phyloP scores from a whole-genome alignment of 495 filamentous ascomycete genomes.

The Podospora pseudocomata region DNA sequence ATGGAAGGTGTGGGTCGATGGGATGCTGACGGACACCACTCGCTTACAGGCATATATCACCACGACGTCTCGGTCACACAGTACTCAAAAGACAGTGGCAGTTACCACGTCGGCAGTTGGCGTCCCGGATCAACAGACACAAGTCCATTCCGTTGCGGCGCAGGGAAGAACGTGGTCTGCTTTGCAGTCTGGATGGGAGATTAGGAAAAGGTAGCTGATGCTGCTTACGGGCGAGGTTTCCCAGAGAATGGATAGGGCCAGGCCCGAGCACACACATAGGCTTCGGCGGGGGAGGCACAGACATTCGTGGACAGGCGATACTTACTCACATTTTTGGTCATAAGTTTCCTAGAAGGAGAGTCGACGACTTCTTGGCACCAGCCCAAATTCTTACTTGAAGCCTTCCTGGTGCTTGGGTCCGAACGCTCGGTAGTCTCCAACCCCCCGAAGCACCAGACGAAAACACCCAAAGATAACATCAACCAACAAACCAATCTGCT shows the following conservation, averaged over 20 bases:
- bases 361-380: background rate
- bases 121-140: background rate
- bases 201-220: background rate
- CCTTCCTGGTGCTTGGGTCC: background rate
- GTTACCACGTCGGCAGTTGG: background rate
- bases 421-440: background rate
- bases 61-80: background rate
- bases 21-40: background rate
- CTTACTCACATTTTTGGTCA: background rate
- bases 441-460: background rate
- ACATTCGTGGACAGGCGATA: background rate
- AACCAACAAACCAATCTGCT: background rate
- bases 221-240: background rate
- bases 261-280: too few species aligned
- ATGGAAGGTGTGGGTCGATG: background rate
- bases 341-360: background rate
- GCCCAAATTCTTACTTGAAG: background rate
- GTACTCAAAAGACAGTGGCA: background rate
- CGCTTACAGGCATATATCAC: background rate
- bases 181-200: background rate
- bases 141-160: background rate
- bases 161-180: background rate
- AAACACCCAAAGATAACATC: background rate
- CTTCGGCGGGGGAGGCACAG: background rate
- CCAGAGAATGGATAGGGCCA: background rate